These are phyloP conservation scores for Pseudoneurospora amorphoporcata DNA, from an alignment of 495 filamentous ascomycete species.

Conservation along the genomic window DNA sequence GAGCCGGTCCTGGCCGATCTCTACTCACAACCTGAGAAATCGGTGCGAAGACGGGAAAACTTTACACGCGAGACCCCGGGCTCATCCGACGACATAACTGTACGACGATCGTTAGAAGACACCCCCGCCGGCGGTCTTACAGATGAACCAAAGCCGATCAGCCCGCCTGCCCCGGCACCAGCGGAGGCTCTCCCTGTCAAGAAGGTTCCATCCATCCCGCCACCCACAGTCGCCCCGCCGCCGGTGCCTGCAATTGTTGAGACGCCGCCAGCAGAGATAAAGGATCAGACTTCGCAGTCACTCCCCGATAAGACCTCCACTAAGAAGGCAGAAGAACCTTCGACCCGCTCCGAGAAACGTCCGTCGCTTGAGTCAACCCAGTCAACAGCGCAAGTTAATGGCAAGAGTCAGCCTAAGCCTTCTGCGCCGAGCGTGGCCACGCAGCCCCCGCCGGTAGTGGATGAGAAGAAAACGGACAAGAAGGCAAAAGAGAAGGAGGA, in stretches of 20 bases:
- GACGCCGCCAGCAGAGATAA: constrained; percentile 46
- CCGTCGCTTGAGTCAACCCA: constrained; percentile 21
- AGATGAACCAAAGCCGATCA: constrained; percentile 10
- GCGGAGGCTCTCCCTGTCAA: constrained; percentile 15
- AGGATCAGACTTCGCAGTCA: constrained; percentile 19
- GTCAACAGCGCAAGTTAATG: constrained; percentile 3
- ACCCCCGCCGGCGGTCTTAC: constrained; percentile 3
- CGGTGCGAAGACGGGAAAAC: constrained; percentile 34
- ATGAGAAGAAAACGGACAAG: constrained; percentile 61
- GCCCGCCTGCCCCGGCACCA: constrained; percentile 11
- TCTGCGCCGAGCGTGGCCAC: not conserved
- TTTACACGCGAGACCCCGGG: constrained; percentile 23
- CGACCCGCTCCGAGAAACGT: constrained; percentile 38
- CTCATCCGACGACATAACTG: not conserved
- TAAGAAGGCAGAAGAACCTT: constrained; percentile 38
- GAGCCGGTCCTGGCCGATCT: constrained; percentile 56
- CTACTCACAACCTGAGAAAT: constrained; percentile 40
- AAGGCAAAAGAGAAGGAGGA: constrained; percentile 49
- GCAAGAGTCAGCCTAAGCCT: constrained; percentile 9
- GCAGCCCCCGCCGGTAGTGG: constrained; percentile 44
- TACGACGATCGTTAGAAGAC: not conserved
- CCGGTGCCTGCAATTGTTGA: constrained; percentile 60
- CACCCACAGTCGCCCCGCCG: constrained; percentile 6
- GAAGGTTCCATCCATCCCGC: constrained; percentile 8
- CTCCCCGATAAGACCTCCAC: constrained; percentile 46